phyloP scores from a whole-genome alignment of 83 land plant species.

The Isoetes engelmannii region DNA sequence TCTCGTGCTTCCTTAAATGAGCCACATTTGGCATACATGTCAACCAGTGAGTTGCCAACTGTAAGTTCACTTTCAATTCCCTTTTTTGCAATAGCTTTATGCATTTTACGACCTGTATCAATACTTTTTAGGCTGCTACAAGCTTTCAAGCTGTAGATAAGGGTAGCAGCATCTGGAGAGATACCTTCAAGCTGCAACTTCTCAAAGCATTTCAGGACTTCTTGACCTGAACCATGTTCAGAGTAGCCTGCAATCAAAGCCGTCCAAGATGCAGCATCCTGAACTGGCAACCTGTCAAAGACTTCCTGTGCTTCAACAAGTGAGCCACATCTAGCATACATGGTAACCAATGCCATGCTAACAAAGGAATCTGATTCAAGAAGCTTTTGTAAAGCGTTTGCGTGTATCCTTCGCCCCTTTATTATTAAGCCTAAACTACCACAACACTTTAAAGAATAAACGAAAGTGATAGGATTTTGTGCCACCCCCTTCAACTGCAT shows the following conservation, averaged over 20 bases:
- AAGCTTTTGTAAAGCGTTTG: not conserved
- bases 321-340: not conserved
- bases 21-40: slow-evolving; percentile 15
- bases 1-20: not conserved
- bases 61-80: not conserved
- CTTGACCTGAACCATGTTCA: not conserved
- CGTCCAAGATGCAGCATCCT: not conserved
- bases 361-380: not conserved
- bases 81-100: not conserved
- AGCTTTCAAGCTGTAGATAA: slow-evolving; percentile 5
- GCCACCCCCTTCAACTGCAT: not conserved
- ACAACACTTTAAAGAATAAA: not conserved
- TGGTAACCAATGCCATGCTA: not conserved
- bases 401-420: not conserved
- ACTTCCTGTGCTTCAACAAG: not conserved
- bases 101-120: not conserved
- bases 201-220: not conserved
- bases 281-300: not conserved
- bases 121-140: slow-evolving; percentile 3
- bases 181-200: not conserved
- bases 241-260: not conserved
- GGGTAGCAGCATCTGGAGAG: slow-evolving; percentile 1
- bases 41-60: not conserved
- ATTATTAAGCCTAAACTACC: not conserved
- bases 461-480: not conserved